Percentiles rank a stretch among this genome's conserved stretches.
Evolutionary conservation across 257 asterid species (phyloP).

Genomic region (Ballota nigra): DNA sequence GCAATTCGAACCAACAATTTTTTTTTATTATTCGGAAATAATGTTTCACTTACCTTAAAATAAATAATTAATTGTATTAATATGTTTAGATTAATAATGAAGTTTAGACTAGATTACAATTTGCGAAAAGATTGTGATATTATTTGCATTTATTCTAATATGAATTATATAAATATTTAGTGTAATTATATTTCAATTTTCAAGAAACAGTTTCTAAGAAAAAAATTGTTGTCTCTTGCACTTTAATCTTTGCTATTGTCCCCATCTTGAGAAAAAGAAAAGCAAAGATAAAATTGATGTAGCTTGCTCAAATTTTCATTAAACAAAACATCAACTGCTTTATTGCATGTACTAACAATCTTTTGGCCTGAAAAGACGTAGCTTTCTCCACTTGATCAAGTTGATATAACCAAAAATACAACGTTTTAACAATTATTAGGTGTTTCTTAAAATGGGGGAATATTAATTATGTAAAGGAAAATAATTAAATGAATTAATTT

Average conservation of each 20-base stretch:
- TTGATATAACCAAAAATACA: background rate
- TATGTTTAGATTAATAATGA: too few species aligned
- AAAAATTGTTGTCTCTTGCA: conserved; percentile 4
- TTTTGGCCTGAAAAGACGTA: conserved; percentile 11
- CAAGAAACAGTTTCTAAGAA: background rate
- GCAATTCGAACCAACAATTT: too few species aligned
- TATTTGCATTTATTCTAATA: too few species aligned
- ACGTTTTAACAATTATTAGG: background rate
- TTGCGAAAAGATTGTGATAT: too few species aligned
- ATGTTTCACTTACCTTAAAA: too few species aligned
- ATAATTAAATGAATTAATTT: too few species aligned
- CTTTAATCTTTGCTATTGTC: conserved; percentile 28
- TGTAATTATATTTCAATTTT: background rate
- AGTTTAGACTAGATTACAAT: too few species aligned
- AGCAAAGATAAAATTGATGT: conserved; percentile 15
- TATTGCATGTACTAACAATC: background rate
- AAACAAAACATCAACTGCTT: conserved; percentile 10
- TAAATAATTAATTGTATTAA: too few species aligned
- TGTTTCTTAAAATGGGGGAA: too few species aligned
- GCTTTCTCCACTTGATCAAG: conserved; percentile 15
- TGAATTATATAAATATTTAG: too few species aligned
- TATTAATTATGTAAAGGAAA: too few species aligned
- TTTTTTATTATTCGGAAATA: too few species aligned
- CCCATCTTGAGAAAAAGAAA: conserved; percentile 20
- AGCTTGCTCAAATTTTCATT: conserved; percentile 11